These are phyloP conservation scores for Achaetomium macrosporum DNA, from an alignment of 2,329 filamentous ascomycete species.

Conservation along the genomic window DNA sequence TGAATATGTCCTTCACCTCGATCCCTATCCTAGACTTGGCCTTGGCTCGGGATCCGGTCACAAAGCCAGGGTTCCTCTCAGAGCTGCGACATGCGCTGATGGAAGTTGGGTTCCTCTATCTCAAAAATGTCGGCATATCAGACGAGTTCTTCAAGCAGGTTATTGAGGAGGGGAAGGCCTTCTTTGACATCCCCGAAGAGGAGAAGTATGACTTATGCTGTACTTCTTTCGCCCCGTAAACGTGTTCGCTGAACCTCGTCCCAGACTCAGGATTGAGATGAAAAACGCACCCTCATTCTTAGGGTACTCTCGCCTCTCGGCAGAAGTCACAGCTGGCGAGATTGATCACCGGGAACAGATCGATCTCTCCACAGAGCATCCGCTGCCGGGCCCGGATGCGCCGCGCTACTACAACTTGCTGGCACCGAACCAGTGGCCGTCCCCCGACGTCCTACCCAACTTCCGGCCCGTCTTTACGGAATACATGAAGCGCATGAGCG, in stretches of 20 bases:
- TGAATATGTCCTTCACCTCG: conserved; percentile 60
- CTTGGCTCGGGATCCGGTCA: conserved; percentile 53
- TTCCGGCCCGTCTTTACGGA: conserved; percentile 66
- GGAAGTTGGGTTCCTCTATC: conserved; percentile 83
- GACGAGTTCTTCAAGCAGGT: conserved; percentile 60
- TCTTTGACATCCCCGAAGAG: conserved; percentile 69
- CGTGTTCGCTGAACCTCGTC: neutral
- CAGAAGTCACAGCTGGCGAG: conserved; percentile 66
- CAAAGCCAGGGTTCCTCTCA: conserved; percentile 66
- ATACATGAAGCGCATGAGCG: conserved; percentile 72
- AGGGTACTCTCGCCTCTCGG: conserved; percentile 60
- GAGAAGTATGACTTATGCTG: conserved; percentile 57
- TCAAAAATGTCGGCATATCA: conserved; percentile 71
- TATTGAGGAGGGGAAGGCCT: conserved; percentile 60
- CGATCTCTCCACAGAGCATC: conserved; percentile 75
- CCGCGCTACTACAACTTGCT: conserved; percentile 71
- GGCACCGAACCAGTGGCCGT: conserved; percentile 77
- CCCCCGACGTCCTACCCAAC: conserved; percentile 51
- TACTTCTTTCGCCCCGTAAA: neutral
- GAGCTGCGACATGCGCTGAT: conserved; percentile 70
- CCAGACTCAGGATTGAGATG: conserved; percentile 62
- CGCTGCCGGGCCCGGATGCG: conserved; percentile 53
- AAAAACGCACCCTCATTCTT: conserved; percentile 68
- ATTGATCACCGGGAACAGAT: conserved; percentile 82
- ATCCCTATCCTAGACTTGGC: conserved; percentile 76